Evolutionary conservation across 257 asterid species (phyloP), one percentile per base, ranked within the genome.

Genomic region (Nicotiana benthamiana): DNA sequence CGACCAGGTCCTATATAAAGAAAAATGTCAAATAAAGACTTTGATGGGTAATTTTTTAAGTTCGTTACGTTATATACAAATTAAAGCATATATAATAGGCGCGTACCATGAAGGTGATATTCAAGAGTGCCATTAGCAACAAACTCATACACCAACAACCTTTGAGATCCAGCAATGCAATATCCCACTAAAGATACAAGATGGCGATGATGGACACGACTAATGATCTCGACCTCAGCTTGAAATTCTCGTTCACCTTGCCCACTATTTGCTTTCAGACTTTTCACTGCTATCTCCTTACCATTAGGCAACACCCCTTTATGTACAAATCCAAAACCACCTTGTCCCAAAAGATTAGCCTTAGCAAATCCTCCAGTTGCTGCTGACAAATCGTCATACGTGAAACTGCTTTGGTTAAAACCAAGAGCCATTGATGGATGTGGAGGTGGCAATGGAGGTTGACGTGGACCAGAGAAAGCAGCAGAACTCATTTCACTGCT

Each of bases 211-310:
- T 90, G 94, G 17, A 90, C 94, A 0, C 94, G 85, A 22, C 94
- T 90, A 64, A 90, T 89, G 22, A 89, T 90, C 40, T 90, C 94
- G 65, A 90, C 92, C 83, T 90, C 92, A 0, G 94, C 92, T 80
- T 90, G 94, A 68, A 90, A 90, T 79, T 90, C 94, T 54, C 94
- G 86, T 57, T 90, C 92, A 3, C 94, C 94, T 61, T 90, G 94
- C 26, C 92, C 94, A 67, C 94, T 90, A 43, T 88, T 88, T 0
- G 90, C 61, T 81, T 90, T 90, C 7, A 90, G 80, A 75, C 92
- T 89, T 83, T 90, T 90, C 4, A 90, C 92, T 0, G 94, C 94
- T 10, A 90, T 46, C 36, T 87, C 89, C 70, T 85, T 87, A 5
- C 94, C 94, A 75, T 87, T 89, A 2, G 91, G 91, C 63, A 90